Base-by-base conservation (phyloP, 2,329 filamentous ascomycete genomes). In the Sodiomyces alkalinus region DNA sequence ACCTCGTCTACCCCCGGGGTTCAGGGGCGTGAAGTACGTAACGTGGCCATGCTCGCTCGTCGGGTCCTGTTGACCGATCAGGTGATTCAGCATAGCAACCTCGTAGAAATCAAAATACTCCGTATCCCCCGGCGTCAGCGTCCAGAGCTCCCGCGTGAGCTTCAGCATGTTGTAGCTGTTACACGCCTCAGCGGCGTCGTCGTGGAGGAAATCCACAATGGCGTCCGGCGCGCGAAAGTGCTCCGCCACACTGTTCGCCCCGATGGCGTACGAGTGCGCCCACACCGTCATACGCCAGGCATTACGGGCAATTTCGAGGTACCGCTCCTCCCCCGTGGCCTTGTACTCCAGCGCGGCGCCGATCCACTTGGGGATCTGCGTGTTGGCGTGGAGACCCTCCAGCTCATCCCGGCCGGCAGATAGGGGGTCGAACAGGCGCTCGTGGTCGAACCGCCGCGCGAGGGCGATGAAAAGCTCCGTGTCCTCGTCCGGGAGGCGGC, bases 151-250 rank as follows among this genome's bases (percentile, higher is more conserved):
- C 1, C 61, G 52, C 0, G 64, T 65, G 19, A 68, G 43, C 39
- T 67, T 67, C 25, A 68, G 56, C 64, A 68, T 68, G 38, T 68
- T 68, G 41, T 67, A 66, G 1, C 60, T 62, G 41, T 68, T 67
- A 44, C 64, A 68, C 2, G 53, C 53, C 42, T 68, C 64, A 24
- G 52, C 55, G 0, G 62, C 66, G 39, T 68, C 64, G 0, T 45
- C 39, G 4, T 42, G 43, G 8, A 68, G 45, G 28, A 53, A 58
- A 3, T 37, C 39, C 0, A 62, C 47, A 29, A 67, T 67, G 7
- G 52, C 57, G 33, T 65, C 52, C 0, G 62, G 49, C 0, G 43
- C 41, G 10, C 48, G 53, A 41, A 68, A 68, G 40, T 68, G 64
- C 39, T 68, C 64, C 0, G 58, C 51, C 33, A 66, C 56, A 38